Base-by-base conservation (phyloP, 108 stramenopile species). In the Stephanodiscus triporus region DNA sequence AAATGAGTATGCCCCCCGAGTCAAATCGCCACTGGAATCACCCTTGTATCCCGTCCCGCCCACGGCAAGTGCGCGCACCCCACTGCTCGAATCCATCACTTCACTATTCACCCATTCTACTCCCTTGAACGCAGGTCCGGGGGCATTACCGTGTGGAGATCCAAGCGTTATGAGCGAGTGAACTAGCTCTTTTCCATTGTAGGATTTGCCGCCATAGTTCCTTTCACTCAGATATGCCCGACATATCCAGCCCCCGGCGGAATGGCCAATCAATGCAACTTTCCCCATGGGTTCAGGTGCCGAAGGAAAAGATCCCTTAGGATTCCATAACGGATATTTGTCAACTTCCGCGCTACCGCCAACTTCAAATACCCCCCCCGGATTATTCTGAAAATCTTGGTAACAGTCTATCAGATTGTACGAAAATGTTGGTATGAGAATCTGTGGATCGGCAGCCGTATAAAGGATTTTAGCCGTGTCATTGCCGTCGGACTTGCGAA, bases 231-330 rank as follows among this genome's bases (percentile, higher is more conserved):
- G 70, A 71, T 88, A 91, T 1, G 84, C 85, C 17, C 88, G 77
- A 50, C 72, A 70, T 27, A 91, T 91, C 80, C 88, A 91, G 4
- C 90, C 90, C 8, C 88, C 87, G 4, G 90, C 90, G 27, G 79
- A 81, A 68, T 84, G 85, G 8, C 84, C 85, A 68, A 86, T 85
- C 43, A 86, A 69, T 14, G 80, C 80, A 8, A 85, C 59, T 70
- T 82, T 87, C 45, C 77, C 81, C 81, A 56, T 63, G 26, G 66
- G 58, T 63, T 68, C 68, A 19, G 72, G 59, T 10, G 68, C 67
- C 58, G 73, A 60, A 38, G 78, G 63, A 68, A 91, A 91, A 16
- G 62, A 55, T 27, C 87, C 90, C 37, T 81, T 73, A 4, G 89
- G 89, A 37, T 73, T 62, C 69, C 88, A 88, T 26, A 78, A 40